phyloP scores from a whole-genome alignment of 2,329 filamentous ascomycete genomes.

The Dactylellina leptospora region DNA sequence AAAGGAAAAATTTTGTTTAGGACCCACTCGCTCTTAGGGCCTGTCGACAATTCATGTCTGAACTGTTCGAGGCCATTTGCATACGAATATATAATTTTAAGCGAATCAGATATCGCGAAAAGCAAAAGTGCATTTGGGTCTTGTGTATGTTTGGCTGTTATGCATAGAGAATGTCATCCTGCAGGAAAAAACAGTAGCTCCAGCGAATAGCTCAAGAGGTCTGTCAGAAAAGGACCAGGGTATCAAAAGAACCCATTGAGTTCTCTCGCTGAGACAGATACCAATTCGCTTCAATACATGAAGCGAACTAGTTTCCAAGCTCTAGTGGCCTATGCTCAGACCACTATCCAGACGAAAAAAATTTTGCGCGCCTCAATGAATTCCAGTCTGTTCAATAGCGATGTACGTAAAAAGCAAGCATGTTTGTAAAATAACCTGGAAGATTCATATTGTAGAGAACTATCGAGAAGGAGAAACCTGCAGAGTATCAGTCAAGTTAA shows the following conservation, averaged over 20 bases:
- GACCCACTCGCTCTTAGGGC: conserved; percentile 40
- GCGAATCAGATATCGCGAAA: conserved; percentile 46
- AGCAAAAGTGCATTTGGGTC: conserved; percentile 45
- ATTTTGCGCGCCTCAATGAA: too few relatives aligned
- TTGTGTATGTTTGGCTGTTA: conserved; percentile 46
- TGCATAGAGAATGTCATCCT: conserved; percentile 53
- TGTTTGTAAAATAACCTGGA: neutral
- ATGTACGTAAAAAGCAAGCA: neutral
- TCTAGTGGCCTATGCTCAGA: too few relatives aligned
- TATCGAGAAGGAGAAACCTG: neutral
- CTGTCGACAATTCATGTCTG: conserved; percentile 50
- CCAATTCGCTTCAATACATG: too few relatives aligned
- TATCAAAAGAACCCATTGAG: conserved; percentile 6
- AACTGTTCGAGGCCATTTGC: conserved; percentile 45
- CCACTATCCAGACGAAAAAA: too few relatives aligned
- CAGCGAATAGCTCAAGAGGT: conserved; percentile 42
- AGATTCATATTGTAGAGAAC: neutral
- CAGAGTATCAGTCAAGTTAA: neutral
- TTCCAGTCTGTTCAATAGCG: neutral
- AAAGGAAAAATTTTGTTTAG: conserved; percentile 24
- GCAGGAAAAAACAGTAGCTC: conserved; percentile 23
- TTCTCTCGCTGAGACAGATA: conserved; percentile 14
- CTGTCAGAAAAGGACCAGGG: conserved; percentile 44
- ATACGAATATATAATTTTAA: conserved; percentile 29
- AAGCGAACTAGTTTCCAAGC: too few relatives aligned